Evolutionary conservation across 352 stramenopile species (phyloP).

Genomic region (Pelagophyceae sp.): DNA sequence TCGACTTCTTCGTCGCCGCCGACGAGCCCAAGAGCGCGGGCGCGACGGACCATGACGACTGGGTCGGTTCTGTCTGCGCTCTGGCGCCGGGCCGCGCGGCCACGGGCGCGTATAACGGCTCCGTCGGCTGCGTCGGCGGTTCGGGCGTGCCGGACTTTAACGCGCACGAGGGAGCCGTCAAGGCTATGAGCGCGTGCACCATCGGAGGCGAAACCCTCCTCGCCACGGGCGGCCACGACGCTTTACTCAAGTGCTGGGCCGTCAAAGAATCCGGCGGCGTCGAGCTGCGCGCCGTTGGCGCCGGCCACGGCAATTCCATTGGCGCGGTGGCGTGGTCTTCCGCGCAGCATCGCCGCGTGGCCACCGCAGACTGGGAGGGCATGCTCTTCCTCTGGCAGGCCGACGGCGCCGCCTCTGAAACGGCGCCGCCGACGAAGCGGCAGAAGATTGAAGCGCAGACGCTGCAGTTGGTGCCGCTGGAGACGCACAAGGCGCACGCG

Average conservation of each 20-base stretch:
- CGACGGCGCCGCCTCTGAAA: background rate
- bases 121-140: background rate
- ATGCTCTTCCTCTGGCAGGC: background rate
- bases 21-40: background rate
- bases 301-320: background rate
- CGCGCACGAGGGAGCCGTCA: background rate
- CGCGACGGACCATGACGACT: background rate
- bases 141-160: background rate
- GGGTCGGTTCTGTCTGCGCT: background rate
- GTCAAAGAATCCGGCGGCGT: background rate
- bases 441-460: background rate
- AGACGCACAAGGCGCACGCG: background rate
- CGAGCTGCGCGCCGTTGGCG: background rate
- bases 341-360: too few relatives aligned
- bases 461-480: background rate
- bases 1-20: background rate
- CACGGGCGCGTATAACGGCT: background rate
- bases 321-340: background rate
- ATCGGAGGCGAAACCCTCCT: background rate
- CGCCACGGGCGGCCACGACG: background rate
- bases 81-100: too few relatives aligned
- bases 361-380: background rate
- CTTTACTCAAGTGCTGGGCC: background rate
- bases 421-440: too few relatives aligned
- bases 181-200: background rate